Evolutionary conservation across 2,329 filamentous ascomycete species (phyloP).

Genomic region (Cordyceps cicadae): DNA sequence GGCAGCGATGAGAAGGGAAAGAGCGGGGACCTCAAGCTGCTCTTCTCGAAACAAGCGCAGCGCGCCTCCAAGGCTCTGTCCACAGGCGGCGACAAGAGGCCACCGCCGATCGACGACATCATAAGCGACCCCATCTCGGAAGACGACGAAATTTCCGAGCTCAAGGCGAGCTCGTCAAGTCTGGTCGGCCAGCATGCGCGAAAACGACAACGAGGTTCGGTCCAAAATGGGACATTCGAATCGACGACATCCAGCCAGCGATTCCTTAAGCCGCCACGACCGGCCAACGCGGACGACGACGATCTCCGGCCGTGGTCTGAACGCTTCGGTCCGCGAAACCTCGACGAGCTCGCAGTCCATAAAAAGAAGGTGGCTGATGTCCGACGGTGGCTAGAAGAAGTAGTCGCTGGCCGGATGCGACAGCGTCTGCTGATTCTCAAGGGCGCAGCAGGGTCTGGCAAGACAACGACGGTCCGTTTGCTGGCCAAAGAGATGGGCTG

Average conservation of each 20-base stretch:
- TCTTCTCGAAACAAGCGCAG: slow-evolving; percentile 56
- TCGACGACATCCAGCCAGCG: slow-evolving; percentile 36
- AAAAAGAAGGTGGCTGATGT: slow-evolving; percentile 91
- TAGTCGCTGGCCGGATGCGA: slow-evolving; percentile 54
- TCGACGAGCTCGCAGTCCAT: slow-evolving; percentile 86
- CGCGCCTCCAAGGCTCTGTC: slow-evolving; percentile 28
- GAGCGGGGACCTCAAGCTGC: slow-evolving; percentile 47
- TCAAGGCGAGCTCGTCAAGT: slow-evolving; percentile 43
- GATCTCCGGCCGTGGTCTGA: slow-evolving; percentile 80
- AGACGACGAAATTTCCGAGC: slow-evolving; percentile 47
- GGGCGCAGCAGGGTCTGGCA: slow-evolving; percentile 83
- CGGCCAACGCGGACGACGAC: slow-evolving; percentile 29
- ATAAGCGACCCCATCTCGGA: slow-evolving; percentile 52
- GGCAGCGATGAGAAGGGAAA: slow-evolving; percentile 40
- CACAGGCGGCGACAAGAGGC: slow-evolving; percentile 21
- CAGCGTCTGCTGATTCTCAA: slow-evolving; percentile 78
- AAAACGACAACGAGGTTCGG: slow-evolving; percentile 39
- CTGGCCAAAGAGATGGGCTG: slow-evolving; percentile 70
- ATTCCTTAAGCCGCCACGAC: slow-evolving; percentile 39
- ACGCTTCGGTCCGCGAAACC: slow-evolving; percentile 62
- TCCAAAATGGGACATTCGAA: slow-evolving; percentile 18
- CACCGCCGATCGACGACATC: slow-evolving; percentile 37
- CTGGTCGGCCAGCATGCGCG: slow-evolving; percentile 48
- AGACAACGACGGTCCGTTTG: slow-evolving; percentile 77
- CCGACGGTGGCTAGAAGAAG: slow-evolving; percentile 69